A percentile compares a stretch with the other conserved stretches of the same genome.
These are phyloP conservation scores for Colletotrichum caudatum DNA, from an alignment of 2,329 filamentous ascomycete genomes.

Conservation along the genomic window DNA sequence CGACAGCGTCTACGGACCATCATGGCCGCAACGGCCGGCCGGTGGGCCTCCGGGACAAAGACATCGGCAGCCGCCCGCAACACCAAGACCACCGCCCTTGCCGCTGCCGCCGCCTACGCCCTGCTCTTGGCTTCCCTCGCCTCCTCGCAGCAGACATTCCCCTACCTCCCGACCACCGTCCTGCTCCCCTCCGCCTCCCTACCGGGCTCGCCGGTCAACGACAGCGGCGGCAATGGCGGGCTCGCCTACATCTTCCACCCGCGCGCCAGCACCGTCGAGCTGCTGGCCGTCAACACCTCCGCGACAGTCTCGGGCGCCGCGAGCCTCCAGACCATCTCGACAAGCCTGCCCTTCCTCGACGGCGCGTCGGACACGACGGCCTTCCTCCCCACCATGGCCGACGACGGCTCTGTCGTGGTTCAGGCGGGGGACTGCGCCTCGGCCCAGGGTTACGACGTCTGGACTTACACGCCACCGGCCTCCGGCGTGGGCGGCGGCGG, in stretches of 20 bases:
- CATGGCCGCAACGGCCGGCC: conserved; percentile 12
- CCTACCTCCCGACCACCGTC: conserved; percentile 83
- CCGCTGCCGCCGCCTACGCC: conserved; percentile 20
- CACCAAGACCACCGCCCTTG: conserved; percentile 14
- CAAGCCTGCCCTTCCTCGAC: conserved; percentile 72
- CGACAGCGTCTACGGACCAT: conserved; percentile 14
- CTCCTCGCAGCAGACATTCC: conserved; percentile 64
- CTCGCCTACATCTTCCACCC: conserved; percentile 79
- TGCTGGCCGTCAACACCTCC: conserved; percentile 76
- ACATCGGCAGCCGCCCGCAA: conserved; percentile 14
- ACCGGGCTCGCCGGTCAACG: conserved; percentile 55
- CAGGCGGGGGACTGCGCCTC: conserved; percentile 79
- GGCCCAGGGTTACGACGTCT: conserved; percentile 68
- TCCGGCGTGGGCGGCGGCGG: conserved; percentile 53
- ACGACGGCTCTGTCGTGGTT: conserved; percentile 77
- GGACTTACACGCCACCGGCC: conserved; percentile 71
- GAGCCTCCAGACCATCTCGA: conserved; percentile 64
- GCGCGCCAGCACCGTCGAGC: conserved; percentile 57
- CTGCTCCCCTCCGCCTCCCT: conserved; percentile 63
- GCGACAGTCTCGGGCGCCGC: conserved; percentile 61
- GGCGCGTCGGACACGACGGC: conserved; percentile 61
- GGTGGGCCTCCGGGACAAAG: conserved; percentile 2
- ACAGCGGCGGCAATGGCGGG: conserved; percentile 59
- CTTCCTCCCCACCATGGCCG: conserved; percentile 76
- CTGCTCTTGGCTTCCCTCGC: conserved; percentile 34